Conservation (phyloP, 2,329 filamentous ascomycete species). For the Venturia carpophila region DNA sequence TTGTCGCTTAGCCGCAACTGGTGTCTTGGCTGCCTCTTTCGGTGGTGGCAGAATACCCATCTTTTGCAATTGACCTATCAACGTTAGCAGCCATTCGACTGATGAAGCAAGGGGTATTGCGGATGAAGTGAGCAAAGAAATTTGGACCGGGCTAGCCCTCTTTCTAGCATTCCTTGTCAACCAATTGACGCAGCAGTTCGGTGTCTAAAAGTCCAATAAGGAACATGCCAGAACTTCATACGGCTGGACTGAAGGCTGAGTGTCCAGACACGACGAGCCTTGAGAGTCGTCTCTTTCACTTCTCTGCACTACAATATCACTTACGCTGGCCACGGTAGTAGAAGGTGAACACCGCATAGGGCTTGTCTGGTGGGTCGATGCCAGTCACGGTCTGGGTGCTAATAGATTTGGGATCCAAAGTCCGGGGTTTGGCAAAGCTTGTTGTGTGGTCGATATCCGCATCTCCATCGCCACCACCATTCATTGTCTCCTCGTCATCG, state of each 20-base stretch:
- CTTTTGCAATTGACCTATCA: conserved; percentile 81
- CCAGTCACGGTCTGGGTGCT: conserved; percentile 99
- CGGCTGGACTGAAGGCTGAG: background rate
- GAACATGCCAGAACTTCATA: background rate
- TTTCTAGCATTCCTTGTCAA: background rate
- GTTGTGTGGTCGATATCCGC: conserved; percentile 93
- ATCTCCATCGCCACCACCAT: conserved; percentile 53
- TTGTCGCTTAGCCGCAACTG: conserved; percentile 62
- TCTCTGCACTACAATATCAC: conserved; percentile 32
- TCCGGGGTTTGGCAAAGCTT: conserved; percentile 94
- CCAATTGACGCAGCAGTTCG: background rate
- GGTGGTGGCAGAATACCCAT: conserved; percentile 76
- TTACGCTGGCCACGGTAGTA: conserved; percentile 92
- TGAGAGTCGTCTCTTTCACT: background rate
- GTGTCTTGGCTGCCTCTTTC: conserved; percentile 55
- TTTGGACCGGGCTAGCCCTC: background rate
- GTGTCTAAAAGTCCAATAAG: background rate
- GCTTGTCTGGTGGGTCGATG: conserved; percentile 90
- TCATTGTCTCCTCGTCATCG: conserved; percentile 70
- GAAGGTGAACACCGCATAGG: conserved; percentile 95
- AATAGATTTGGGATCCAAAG: conserved; percentile 91
- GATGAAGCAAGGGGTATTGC: background rate
- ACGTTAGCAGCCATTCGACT: conserved; percentile 20
- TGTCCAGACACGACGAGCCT: background rate
- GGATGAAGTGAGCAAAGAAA: background rate